Conservation (phyloP, 805 yeast genomes). For the Candida berthetii region DNA sequence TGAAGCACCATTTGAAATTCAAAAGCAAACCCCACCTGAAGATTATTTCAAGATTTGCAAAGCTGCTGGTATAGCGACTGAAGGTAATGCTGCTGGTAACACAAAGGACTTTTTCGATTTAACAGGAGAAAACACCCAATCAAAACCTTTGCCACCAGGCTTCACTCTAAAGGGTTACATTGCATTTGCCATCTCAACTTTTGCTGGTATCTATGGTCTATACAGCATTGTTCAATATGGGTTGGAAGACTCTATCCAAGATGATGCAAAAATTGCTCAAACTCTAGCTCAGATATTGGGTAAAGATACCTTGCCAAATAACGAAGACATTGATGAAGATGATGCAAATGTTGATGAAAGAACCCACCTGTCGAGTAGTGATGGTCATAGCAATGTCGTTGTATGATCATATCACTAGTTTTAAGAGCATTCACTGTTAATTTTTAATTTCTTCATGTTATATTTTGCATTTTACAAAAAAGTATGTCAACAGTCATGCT, state of each 20-base stretch:
- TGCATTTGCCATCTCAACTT: conserved; percentile 49
- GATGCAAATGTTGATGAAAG: conserved; percentile 9
- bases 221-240: conserved; percentile 58
- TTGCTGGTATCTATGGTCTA: conserved; percentile 55
- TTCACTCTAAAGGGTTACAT: conserved; percentile 67
- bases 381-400: neutral
- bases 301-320: neutral
- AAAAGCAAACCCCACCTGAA: conserved; percentile 34
- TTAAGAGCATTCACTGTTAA: neutral
- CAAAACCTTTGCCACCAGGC: conserved; percentile 59
- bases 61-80: conserved; percentile 34
- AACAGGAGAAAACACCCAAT: conserved; percentile 55
- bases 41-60: conserved; percentile 47
- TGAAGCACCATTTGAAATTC: conserved; percentile 58
- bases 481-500: too few relatives aligned
- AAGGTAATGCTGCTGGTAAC: conserved; percentile 76
- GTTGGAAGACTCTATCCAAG: conserved; percentile 50
- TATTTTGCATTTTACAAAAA: too few relatives aligned
- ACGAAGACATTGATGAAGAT: neutral
- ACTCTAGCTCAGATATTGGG: conserved; percentile 27
- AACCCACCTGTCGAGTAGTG: conserved; percentile 9
- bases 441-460: too few relatives aligned
- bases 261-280: conserved; percentile 34
- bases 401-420: neutral
- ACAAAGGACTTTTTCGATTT: conserved; percentile 47